A percentile compares a stretch with the other conserved stretches of the same genome.
phyloP scores from a whole-genome alignment of 1,139 yeast genomes.

The Yamadazyma sp. region DNA sequence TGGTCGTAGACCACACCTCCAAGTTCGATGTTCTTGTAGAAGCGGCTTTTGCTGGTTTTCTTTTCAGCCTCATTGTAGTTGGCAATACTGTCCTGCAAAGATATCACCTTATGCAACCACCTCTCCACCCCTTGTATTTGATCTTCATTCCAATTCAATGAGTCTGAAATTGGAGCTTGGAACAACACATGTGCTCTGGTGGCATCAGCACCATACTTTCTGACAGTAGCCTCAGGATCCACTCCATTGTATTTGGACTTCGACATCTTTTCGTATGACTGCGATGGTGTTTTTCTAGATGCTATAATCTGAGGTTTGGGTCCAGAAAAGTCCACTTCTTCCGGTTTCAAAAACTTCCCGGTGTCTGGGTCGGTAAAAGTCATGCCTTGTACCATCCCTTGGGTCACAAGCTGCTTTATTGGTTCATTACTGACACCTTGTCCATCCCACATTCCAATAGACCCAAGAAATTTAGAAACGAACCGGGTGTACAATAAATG shows the following conservation, averaged over 20 bases:
- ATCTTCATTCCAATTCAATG: conserved; percentile 84
- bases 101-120: conserved; percentile 70
- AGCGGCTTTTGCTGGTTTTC: neutral
- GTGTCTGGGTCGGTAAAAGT: conserved; percentile 72
- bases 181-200: conserved; percentile 92
- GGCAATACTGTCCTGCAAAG: conserved; percentile 28
- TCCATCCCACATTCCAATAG: conserved; percentile 54
- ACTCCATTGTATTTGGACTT: conserved; percentile 94
- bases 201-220: conserved; percentile 89
- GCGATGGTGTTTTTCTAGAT: conserved; percentile 51
- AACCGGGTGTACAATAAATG: conserved; percentile 86
- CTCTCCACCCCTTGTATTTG: conserved; percentile 85
- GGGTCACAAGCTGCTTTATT: conserved; percentile 74
- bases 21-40: conserved; percentile 19
- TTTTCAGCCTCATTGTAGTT: conserved; percentile 3
- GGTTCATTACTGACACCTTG: conserved; percentile 65
- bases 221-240: conserved; percentile 78
- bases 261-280: conserved; percentile 89
- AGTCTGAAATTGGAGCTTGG: conserved; percentile 85
- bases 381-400: conserved; percentile 97
- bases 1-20: conserved; percentile 19
- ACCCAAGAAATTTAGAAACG: conserved; percentile 72
- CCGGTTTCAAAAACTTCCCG: conserved; percentile 75
- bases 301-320: conserved; percentile 43
- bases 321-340: conserved; percentile 52